phyloP scores from a whole-genome alignment of 2,329 filamentous ascomycete species.

The Simplicillium aogashimaense region DNA sequence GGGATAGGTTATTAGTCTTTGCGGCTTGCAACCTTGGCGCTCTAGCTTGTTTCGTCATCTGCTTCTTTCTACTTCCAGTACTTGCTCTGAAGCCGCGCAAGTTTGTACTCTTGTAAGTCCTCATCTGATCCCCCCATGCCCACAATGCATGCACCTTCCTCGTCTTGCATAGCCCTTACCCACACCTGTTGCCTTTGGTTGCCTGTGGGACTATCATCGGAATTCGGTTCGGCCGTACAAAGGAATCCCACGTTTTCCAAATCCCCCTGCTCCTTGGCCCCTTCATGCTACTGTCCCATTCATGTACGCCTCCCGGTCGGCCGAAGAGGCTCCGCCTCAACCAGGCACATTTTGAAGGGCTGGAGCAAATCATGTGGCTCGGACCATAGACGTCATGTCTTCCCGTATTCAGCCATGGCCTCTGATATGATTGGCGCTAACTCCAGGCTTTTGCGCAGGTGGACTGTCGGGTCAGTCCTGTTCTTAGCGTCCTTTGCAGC shows the following conservation, averaged over 20 bases:
- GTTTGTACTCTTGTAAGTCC: slow-evolving; percentile 91
- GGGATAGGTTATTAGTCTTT: slow-evolving; percentile 92
- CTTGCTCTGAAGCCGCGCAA: slow-evolving; percentile 76
- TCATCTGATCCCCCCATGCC: slow-evolving; percentile 5
- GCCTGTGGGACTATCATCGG: too few relatives aligned
- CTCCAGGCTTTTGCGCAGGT: slow-evolving; percentile 43
- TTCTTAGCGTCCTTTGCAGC: slow-evolving; percentile 91
- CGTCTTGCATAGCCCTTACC: too few relatives aligned
- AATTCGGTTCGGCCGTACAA: background rate
- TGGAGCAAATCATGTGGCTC: too few relatives aligned
- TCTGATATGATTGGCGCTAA: too few relatives aligned
- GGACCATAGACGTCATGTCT: slow-evolving; percentile 14
- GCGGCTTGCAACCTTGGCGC: slow-evolving; percentile 83
- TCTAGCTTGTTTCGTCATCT: slow-evolving; percentile 83
- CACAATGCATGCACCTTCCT: background rate
- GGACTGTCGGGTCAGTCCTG: slow-evolving; percentile 84
- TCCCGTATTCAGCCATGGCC: too few relatives aligned
- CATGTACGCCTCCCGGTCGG: too few relatives aligned
- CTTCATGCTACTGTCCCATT: background rate
- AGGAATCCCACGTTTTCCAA: background rate
- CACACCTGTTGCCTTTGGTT: too few relatives aligned
- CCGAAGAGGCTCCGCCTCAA: too few relatives aligned
- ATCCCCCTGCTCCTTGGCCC: background rate
- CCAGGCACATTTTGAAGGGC: too few relatives aligned
- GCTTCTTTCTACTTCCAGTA: slow-evolving; percentile 82